Evolutionary conservation across 768 basidiomycete species (phyloP).

Genomic region (Artomyces pyxidatus): DNA sequence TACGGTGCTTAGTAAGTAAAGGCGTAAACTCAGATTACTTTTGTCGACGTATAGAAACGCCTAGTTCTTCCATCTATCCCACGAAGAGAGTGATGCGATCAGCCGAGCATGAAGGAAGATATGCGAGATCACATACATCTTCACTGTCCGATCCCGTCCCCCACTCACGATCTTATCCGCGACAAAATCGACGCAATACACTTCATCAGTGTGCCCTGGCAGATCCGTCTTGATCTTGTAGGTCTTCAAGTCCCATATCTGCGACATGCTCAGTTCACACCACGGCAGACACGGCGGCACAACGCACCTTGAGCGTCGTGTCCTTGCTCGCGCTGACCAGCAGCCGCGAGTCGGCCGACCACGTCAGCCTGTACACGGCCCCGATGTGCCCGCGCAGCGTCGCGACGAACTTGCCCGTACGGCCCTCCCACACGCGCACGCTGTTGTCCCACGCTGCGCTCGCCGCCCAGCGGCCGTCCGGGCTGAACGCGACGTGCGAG

Average conservation of each 20-base stretch:
- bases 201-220: conserved; percentile 94
- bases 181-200: conserved; percentile 98
- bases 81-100: not conserved
- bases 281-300: not conserved
- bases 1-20: too few relatives aligned
- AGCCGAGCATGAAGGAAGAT: not conserved
- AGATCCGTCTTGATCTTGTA: conserved; percentile 93
- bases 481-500: conserved; percentile 89
- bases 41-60: too few relatives aligned
- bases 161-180: conserved; percentile 99
- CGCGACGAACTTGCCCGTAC: conserved; percentile 80
- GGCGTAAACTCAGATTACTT: too few relatives aligned
- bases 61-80: conserved; percentile 20
- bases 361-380: conserved; percentile 88
- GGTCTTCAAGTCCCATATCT: conserved; percentile 97
- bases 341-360: conserved; percentile 91
- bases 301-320: conserved; percentile 81
- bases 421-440: conserved; percentile 87
- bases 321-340: conserved; percentile 95
- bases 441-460: conserved; percentile 87
- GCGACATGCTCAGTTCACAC: not conserved
- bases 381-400: conserved; percentile 89
- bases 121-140: conserved; percentile 64
- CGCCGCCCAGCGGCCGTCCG: conserved; percentile 88
- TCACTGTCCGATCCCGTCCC: conserved; percentile 85